Evolutionary conservation across 2,329 filamentous ascomycete species (phyloP).

Genomic region (Aspergillus luchuensis): DNA sequence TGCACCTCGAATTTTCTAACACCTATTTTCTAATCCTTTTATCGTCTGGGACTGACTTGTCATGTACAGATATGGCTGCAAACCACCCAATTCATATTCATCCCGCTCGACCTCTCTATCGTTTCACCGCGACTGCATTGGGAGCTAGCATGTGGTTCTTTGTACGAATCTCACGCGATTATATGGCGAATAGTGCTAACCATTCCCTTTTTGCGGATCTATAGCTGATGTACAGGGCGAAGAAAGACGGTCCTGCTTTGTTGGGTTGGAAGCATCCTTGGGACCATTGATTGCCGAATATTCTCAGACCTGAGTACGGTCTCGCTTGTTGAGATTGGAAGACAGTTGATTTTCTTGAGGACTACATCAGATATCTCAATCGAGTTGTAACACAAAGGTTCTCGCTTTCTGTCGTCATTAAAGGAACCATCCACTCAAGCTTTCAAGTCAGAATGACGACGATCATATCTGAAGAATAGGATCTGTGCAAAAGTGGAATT

Average conservation of each 20-base stretch:
- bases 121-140: constrained; percentile 80
- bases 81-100: constrained; percentile 55
- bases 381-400: not conserved
- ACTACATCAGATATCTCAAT: not conserved
- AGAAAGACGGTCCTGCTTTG: constrained; percentile 90
- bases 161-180: constrained; percentile 53
- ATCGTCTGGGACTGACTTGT: not conserved
- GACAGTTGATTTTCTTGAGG: not conserved
- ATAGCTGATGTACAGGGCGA: constrained; percentile 92
- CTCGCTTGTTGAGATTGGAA: not conserved
- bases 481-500: not conserved
- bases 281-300: constrained; percentile 69
- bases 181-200: constrained; percentile 20
- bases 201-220: constrained; percentile 1
- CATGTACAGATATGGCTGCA: constrained; percentile 39
- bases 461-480: not conserved
- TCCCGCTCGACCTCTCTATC: constrained; percentile 70
- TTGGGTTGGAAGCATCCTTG: constrained; percentile 95
- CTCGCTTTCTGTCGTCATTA: not conserved
- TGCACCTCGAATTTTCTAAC: not conserved
- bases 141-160: constrained; percentile 99
- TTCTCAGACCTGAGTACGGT: not conserved
- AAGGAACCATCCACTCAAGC: not conserved
- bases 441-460: not conserved
- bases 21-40: not conserved